These are phyloP conservation scores for Galerina marginata DNA, from an alignment of 768 basidiomycete species.

Conservation along the genomic window DNA sequence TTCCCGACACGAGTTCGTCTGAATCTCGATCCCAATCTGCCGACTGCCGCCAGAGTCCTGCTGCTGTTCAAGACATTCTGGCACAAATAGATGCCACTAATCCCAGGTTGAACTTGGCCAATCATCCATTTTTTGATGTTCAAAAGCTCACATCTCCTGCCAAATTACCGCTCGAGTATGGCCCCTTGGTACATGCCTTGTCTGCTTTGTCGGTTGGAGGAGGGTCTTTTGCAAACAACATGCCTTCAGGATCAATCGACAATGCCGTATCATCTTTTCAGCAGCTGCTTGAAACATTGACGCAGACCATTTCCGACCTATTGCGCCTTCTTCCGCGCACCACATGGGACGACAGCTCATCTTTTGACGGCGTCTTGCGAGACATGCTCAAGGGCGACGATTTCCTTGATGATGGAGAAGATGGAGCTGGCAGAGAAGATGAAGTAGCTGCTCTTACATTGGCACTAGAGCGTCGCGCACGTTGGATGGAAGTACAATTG, in stretches of 20 bases:
- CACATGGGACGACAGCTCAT: constrained; percentile 90
- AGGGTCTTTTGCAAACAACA: constrained; percentile 81
- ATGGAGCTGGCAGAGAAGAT: constrained; percentile 70
- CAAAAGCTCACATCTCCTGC: constrained; percentile 75
- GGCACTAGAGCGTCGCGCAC: constrained; percentile 85
- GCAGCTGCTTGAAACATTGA: constrained; percentile 85
- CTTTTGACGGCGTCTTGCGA: constrained; percentile 83
- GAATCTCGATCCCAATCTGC: constrained; percentile 68
- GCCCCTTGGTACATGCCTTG: constrained; percentile 83
- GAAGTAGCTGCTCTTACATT: constrained; percentile 85
- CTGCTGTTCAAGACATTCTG: constrained; percentile 66
- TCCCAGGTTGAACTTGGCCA: constrained; percentile 67
- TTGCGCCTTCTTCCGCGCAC: constrained; percentile 85
- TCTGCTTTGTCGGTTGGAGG: constrained; percentile 87
- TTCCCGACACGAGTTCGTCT: constrained; percentile 54
- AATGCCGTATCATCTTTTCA: constrained; percentile 91
- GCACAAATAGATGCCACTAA: constrained; percentile 67
- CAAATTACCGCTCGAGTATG: constrained; percentile 84
- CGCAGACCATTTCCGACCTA: constrained; percentile 88
- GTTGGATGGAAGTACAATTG: constrained; percentile 93
- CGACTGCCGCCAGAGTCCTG: constrained; percentile 51
- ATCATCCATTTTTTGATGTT: constrained; percentile 78
- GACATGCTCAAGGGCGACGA: constrained; percentile 92
- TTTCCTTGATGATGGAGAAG: constrained; percentile 78
- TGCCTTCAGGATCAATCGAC: constrained; percentile 89